Conservation (phyloP, 768 basidiomycete genomes). For the Amanita polypyramis region DNA sequence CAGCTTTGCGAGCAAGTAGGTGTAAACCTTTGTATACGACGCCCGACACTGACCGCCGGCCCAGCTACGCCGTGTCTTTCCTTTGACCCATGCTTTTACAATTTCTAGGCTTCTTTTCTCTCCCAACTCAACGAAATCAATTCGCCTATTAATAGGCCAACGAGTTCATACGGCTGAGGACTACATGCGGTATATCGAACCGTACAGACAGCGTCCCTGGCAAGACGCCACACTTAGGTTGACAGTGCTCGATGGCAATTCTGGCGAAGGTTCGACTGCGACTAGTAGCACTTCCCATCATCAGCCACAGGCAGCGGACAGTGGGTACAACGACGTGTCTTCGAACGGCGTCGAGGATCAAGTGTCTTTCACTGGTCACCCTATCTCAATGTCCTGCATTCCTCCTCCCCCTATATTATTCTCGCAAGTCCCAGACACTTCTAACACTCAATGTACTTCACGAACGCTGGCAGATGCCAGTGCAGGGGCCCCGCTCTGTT, state of each 20-base stretch:
- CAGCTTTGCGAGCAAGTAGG: constrained; percentile 56
- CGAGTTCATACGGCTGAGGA: constrained; percentile 51
- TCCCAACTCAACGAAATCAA: constrained; percentile 39
- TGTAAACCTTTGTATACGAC: constrained; percentile 7
- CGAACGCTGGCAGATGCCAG: constrained; percentile 10
- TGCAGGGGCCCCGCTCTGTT: constrained; percentile 20
- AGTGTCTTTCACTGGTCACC: constrained; percentile 1
- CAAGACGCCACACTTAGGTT: constrained; percentile 53
- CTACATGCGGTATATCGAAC: constrained; percentile 39
- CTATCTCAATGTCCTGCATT: constrained; percentile 18
- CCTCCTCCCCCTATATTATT: constrained; percentile 25
- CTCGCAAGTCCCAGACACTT: constrained; percentile 12
- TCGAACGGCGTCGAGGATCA: constrained; percentile 6
- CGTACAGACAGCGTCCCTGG: constrained; percentile 37
- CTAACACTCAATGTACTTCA: constrained; percentile 6
- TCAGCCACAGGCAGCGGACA: constrained; percentile 3
- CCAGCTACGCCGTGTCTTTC: constrained; percentile 65
- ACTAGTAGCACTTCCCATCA: constrained; percentile 1
- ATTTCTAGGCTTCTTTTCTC: constrained; percentile 64
- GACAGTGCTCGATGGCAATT: constrained; percentile 41
- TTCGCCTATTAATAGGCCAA: constrained; percentile 50
- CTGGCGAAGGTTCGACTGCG: constrained; percentile 23
- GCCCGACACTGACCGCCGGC: constrained; percentile 10
- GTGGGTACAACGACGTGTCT: constrained; percentile 5
- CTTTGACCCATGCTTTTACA: constrained; percentile 47